Conservation (phyloP, 169 alveolate species). For the Plasmodium chabaudi region DNA sequence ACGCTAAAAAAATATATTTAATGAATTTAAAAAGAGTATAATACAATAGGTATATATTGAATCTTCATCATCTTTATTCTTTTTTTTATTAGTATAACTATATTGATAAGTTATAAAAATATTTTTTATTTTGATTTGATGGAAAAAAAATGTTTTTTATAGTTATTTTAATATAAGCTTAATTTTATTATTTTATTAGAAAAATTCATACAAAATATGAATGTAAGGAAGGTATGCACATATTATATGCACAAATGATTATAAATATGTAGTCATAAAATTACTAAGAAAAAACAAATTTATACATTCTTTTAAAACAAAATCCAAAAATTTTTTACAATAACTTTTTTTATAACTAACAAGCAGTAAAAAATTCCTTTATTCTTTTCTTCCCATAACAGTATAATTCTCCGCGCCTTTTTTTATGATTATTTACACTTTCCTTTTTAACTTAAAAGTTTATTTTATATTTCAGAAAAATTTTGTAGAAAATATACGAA, state of each 20-base stretch:
- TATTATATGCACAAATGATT: neutral
- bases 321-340: neutral
- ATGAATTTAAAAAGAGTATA: too few relatives aligned
- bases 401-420: neutral
- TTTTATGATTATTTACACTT: neutral
- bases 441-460: slow-evolving; percentile 13
- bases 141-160: neutral
- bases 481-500: slow-evolving; percentile 51
- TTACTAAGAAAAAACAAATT: neutral
- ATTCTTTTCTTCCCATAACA: neutral
- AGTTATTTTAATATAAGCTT: neutral
- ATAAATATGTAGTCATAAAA: neutral
- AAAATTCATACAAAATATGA: slow-evolving; percentile 1
- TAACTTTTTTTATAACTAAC: neutral
- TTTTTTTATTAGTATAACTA: neutral
- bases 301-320: neutral
- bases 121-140: neutral
- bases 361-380: neutral
- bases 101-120: neutral
- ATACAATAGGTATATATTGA: neutral
- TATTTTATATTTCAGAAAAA: slow-evolving; percentile 59
- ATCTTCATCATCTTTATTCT: slow-evolving; percentile 4
- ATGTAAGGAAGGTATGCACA: neutral
- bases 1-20: too few relatives aligned
- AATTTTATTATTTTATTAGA: neutral